Evolutionary conservation across 257 asterid species (phyloP).

Genomic region (Forsythia suspensa): DNA sequence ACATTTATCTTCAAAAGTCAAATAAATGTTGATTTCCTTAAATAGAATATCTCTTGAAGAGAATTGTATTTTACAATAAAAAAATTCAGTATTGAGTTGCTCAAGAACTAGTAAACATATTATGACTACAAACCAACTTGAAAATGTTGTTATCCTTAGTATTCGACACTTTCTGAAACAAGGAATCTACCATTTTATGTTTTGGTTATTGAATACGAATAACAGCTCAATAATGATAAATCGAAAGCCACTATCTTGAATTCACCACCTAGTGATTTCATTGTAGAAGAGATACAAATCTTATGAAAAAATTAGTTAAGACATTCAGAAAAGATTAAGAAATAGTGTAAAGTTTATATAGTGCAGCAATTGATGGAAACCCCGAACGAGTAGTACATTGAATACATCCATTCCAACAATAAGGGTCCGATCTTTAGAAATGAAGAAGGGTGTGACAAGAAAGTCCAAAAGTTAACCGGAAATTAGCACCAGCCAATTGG

Average conservation of each 20-base stretch:
- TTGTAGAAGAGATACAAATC: not conserved
- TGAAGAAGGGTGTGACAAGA: too few species aligned
- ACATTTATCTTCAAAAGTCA: too few species aligned
- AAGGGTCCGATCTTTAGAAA: conserved; percentile 42
- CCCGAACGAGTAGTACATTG: conserved; percentile 71
- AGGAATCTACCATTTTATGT: conserved; percentile 56
- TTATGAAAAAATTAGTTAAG: not conserved
- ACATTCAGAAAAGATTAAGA: not conserved
- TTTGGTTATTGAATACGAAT: conserved; percentile 67
- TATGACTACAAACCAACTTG: too few species aligned
- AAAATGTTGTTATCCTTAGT: too few species aligned
- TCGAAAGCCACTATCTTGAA: conserved; percentile 66
- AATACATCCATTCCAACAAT: conserved; percentile 87
- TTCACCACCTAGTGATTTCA: conserved; percentile 54
- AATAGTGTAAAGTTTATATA: not conserved
- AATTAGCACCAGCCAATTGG: conserved; percentile 76
- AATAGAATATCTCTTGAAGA: too few species aligned
- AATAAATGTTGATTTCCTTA: too few species aligned
- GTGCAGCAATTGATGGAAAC: conserved; percentile 76
- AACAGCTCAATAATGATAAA: conserved; percentile 61
- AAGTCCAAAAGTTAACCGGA: conserved; percentile 21
- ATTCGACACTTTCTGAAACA: conserved; percentile 27
- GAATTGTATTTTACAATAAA: not conserved
- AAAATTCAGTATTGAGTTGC: too few species aligned
- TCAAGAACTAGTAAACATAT: too few species aligned